These are phyloP conservation scores for Phytophthora lateralis DNA, from an alignment of 352 stramenopile genomes.

Conservation along the genomic window DNA sequence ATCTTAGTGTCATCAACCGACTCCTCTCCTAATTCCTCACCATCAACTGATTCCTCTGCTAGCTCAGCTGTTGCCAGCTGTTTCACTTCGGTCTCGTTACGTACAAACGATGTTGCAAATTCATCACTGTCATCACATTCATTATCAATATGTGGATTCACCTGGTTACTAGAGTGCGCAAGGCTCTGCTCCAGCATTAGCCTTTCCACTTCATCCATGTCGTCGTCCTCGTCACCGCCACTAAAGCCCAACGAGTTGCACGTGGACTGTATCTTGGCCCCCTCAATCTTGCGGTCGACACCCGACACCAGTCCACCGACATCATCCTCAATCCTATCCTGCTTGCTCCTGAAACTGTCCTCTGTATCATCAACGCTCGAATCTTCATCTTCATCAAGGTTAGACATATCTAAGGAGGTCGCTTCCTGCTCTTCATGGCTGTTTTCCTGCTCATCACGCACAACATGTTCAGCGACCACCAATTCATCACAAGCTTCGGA, in stretches of 20 bases:
- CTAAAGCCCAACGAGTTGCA: constrained; percentile 23
- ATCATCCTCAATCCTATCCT: constrained; percentile 32
- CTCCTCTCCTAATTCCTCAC: constrained; percentile 18
- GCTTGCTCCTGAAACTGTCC: constrained; percentile 20
- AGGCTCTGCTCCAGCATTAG: constrained; percentile 31
- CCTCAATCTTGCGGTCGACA: constrained; percentile 23
- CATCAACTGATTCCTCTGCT: constrained; percentile 23
- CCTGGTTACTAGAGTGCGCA: constrained; percentile 27
- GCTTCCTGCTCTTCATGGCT: constrained; percentile 28
- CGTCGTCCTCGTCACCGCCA: constrained; percentile 21
- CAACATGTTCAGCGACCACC: constrained; percentile 38
- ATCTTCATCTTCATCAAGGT: constrained; percentile 30
- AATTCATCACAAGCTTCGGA: constrained; percentile 31
- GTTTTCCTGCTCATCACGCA: constrained; percentile 43
- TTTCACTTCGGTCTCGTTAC: constrained; percentile 18
- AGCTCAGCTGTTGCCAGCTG: constrained; percentile 11
- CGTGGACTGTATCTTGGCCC: constrained; percentile 17
- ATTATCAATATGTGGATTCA: constrained; percentile 36
- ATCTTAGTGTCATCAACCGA: constrained; percentile 21
- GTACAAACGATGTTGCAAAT: constrained; percentile 30
- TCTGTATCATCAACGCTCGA: constrained; percentile 23
- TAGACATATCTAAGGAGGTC: constrained; percentile 25
- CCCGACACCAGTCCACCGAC: constrained; percentile 19
- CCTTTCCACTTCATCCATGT: constrained; percentile 36
- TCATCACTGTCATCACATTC: constrained; percentile 42